Percentiles rank a stretch among this genome's conserved stretches.
These are phyloP conservation scores for Spathaspora passalidarum DNA, from an alignment of 805 yeast genomes.

Conservation along the genomic window DNA sequence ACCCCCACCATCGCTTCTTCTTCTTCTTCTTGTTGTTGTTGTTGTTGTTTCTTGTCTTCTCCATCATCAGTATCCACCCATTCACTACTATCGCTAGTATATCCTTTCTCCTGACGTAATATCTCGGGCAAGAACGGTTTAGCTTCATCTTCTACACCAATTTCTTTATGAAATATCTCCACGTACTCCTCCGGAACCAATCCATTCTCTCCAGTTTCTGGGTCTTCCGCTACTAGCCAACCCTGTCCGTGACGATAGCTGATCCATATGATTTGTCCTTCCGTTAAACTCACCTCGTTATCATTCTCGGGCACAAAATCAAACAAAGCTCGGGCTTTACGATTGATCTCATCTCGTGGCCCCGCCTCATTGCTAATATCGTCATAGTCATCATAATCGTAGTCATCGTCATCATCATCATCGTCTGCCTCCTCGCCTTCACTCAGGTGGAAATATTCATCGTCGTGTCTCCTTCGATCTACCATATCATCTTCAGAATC, in stretches of 20 bases:
- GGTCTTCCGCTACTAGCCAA: slow-evolving; percentile 92
- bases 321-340: slow-evolving; percentile 80
- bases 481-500: background rate
- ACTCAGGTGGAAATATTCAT: background rate
- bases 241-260: slow-evolving; percentile 96
- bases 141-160: slow-evolving; percentile 24
- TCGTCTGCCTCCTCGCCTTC: slow-evolving; percentile 1
- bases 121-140: slow-evolving; percentile 47
- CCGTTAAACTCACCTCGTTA: slow-evolving; percentile 75
- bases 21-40: background rate
- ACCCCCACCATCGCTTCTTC: background rate
- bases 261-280: slow-evolving; percentile 83
- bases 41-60: slow-evolving; percentile 6
- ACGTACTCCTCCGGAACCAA: slow-evolving; percentile 95
- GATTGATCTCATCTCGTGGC: slow-evolving; percentile 35
- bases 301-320: slow-evolving; percentile 93
- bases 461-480: background rate
- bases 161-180: slow-evolving; percentile 32
- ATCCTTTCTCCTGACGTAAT: slow-evolving; percentile 11
- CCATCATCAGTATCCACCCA: slow-evolving; percentile 16
- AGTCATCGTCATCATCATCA: slow-evolving; percentile 2
- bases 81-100: slow-evolving; percentile 8
- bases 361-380: slow-evolving; percentile 8
- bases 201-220: slow-evolving; percentile 76
- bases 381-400: slow-evolving; percentile 3